Evolutionary conservation across 257 asterid genomes (phyloP), one percentile per base, ranked within the genome.

Genomic region (Apocynum venetum): DNA sequence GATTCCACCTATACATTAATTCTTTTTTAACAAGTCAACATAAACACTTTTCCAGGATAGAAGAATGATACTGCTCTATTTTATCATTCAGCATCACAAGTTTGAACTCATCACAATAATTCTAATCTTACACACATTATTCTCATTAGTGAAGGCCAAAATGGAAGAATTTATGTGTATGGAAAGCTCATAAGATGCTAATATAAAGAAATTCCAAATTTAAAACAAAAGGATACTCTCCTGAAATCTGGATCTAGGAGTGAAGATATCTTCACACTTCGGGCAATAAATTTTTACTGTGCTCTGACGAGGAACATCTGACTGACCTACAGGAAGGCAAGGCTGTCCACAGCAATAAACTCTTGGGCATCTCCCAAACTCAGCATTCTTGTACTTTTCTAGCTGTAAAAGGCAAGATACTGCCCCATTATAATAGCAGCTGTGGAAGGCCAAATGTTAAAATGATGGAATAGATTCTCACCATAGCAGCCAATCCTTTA

Each of bases 321-420:
- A 87, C 71, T 85, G 89, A 46, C 91, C 93, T 73, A 84, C 89
- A 40, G 93, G 93, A 49, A 89, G 89, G 80, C 93, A 89, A 61
- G 91, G 91, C 73, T 89, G 93, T 76, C 93, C 93, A 67, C 84
- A 86, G 68, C 93, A 89, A 73, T 82, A 83, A 76, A 89, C 91
- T 83, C 87, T 82, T 36, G 93, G 91, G 75, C 93, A 89, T 71
- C 93, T 89, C 69, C 93, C 93, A 77, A 89, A 89, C 78, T 89
- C 93, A n/a, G 88, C 89, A 77, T 87, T 87, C 83, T 89, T 89
- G 89, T 82, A 89, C 81, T 89, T 89, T 83, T 89, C 93, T 49
- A 82, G 88, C 93, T 89, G 86, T 66, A 47, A 77, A 83, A 46
- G 40, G 53, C 66, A 71, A 72, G 77, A 72, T 43, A 72, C 43